These are phyloP conservation scores for Nephelium lappaceum DNA, from an alignment of 345 rosid species.

Conservation along the genomic window DNA sequence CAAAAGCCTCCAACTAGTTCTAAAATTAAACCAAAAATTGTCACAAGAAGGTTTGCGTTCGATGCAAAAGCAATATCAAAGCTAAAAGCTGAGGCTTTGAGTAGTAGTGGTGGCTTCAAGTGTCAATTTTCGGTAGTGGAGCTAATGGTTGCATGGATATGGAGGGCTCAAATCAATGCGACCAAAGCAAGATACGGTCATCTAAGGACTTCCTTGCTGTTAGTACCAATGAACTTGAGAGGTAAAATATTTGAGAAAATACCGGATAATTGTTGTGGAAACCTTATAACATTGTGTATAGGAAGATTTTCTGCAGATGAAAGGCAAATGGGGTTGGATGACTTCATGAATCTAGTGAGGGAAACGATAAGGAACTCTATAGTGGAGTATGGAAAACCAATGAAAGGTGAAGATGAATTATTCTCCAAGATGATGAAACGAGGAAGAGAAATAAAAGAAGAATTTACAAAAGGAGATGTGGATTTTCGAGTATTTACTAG, in stretches of 20 bases:
- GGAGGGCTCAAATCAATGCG: not conserved
- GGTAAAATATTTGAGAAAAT: not conserved
- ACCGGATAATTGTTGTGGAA: not conserved
- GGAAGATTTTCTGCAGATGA: not conserved
- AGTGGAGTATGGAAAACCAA: not conserved
- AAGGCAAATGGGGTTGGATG: not conserved
- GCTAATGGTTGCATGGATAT: not conserved
- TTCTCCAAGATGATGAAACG: not conserved
- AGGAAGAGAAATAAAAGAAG: not conserved
- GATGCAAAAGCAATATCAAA: not conserved
- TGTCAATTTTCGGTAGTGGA: not conserved
- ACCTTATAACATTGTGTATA: not conserved
- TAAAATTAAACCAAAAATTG: not conserved
- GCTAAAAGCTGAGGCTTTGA: not conserved
- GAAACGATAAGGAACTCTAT: not conserved
- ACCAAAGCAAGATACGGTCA: not conserved
- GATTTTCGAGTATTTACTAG: not conserved
- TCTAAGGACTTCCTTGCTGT: not conserved
- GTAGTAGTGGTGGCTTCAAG: not conserved
- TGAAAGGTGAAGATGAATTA: not conserved
- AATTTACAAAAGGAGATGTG: not conserved
- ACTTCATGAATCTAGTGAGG: not conserved
- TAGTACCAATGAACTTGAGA: not conserved
- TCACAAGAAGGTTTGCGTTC: not conserved
- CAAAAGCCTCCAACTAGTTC: not conserved